A percentile compares a stretch with the other conserved stretches of the same genome.
These are phyloP conservation scores for Cornus controversa DNA, from an alignment of 148 eudicot species.

Conservation along the genomic window DNA sequence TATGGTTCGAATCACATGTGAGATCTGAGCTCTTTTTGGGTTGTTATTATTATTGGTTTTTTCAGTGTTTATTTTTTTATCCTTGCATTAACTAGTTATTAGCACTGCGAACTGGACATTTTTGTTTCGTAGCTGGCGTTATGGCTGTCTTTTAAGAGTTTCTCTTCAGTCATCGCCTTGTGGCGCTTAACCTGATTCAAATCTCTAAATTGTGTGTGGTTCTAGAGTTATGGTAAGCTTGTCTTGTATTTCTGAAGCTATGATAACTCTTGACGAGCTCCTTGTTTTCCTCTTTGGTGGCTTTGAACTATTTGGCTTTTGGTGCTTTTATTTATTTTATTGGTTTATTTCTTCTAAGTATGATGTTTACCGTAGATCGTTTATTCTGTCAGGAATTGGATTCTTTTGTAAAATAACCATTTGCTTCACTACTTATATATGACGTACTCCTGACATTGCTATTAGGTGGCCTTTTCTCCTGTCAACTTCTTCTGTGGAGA, in stretches of 20 bases:
- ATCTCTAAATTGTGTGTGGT: not conserved
- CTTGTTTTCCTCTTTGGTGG: no score
- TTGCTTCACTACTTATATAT: not conserved
- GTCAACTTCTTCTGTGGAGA: not conserved
- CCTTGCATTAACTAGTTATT: not conserved
- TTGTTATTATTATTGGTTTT: no score
- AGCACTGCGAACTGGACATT: not conserved
- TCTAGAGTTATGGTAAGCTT: no score
- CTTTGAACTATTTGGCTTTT: no score
- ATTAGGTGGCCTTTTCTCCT: not conserved
- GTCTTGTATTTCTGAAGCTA: no score
- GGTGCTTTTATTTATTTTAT: no score
- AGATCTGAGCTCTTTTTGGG: constrained; percentile 2
- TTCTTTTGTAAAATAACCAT: not conserved
- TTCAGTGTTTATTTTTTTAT: not conserved
- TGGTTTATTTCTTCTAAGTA: no score
- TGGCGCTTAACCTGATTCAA: not conserved
- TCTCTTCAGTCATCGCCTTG: not conserved
- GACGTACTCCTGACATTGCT: not conserved
- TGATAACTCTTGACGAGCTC: no score
- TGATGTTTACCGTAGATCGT: no score
- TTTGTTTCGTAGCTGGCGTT: not conserved
- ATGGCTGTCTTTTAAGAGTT: not conserved
- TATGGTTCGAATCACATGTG: not conserved
- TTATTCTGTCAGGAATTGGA: not conserved